Percentiles rank a stretch among this genome's conserved stretches.
Evolutionary conservation across 257 asterid species (phyloP).

Genomic region (Forsythia viridissima): DNA sequence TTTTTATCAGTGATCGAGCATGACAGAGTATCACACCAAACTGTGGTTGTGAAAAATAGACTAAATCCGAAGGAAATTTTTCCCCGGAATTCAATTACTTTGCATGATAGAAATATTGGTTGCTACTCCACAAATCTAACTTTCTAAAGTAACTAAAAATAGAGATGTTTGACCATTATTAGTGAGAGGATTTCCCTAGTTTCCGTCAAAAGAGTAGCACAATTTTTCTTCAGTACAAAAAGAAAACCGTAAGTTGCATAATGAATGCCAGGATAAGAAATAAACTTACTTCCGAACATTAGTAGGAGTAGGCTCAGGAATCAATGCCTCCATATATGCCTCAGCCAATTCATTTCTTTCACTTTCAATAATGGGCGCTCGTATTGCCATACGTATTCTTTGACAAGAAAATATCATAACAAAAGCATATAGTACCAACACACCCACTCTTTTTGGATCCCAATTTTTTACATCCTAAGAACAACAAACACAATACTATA

Average conservation of each 20-base stretch:
- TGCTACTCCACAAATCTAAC: slow-evolving; percentile 7
- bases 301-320: slow-evolving; percentile 91
- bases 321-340: slow-evolving; percentile 92
- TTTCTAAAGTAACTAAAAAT: neutral
- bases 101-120: slow-evolving; percentile 4
- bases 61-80: neutral
- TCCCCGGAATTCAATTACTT: neutral
- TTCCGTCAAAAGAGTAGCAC: neutral
- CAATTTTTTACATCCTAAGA: slow-evolving; percentile 80
- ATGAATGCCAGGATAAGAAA: slow-evolving; percentile 13
- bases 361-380: slow-evolving; percentile 74
- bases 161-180: neutral
- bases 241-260: slow-evolving; percentile 9
- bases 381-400: slow-evolving; percentile 58
- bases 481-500: neutral
- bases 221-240: slow-evolving; percentile 9
- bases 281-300: slow-evolving; percentile 68
- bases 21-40: neutral
- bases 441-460: slow-evolving; percentile 79
- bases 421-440: slow-evolving; percentile 58
- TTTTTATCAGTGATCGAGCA: neutral
- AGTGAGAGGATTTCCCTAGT: slow-evolving; percentile 15
- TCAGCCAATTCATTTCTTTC: slow-evolving; percentile 75
- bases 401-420: slow-evolving; percentile 55
- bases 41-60: slow-evolving; percentile 11